These are phyloP conservation scores for Leccinellum luteum DNA, from an alignment of 768 basidiomycete genomes.

Conservation along the genomic window DNA sequence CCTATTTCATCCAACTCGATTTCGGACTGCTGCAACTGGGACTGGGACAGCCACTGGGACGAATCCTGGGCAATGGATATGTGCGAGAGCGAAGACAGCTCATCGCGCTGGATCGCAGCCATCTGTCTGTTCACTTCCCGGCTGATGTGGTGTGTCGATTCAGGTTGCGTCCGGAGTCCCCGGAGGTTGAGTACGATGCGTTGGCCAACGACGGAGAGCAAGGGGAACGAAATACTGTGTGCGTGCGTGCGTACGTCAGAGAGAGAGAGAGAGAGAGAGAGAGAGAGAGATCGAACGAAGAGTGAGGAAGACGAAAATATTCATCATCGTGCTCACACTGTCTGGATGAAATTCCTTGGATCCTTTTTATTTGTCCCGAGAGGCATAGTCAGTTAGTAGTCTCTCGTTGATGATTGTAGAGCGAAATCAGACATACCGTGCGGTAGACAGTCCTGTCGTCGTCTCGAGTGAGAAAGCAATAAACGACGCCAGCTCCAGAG, in stretches of 20 bases:
- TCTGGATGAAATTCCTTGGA: constrained; percentile 11
- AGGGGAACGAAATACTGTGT: constrained; percentile 7
- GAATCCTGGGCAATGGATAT: not conserved
- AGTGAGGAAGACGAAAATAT: not conserved
- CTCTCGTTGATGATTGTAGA: not conserved
- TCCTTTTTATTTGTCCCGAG: constrained; percentile 2
- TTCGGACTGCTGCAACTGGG: not conserved
- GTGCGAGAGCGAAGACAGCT: not conserved
- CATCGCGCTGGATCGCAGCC: not conserved
- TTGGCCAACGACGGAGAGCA: constrained; percentile 18
- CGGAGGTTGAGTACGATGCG: constrained; percentile 25
- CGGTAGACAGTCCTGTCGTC: constrained; percentile 7
- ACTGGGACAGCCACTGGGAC: not conserved
- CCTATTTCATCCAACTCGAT: not conserved
- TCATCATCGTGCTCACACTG: constrained; percentile 6
- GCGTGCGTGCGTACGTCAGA: not conserved
- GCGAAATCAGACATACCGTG: constrained; percentile 3
- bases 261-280: too few species aligned
- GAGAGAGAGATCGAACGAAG: not conserved
- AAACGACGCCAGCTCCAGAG: not conserved
- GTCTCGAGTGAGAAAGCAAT: not conserved
- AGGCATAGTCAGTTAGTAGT: not conserved
- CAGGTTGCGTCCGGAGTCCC: not conserved
- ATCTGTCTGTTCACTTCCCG: constrained; percentile 12
- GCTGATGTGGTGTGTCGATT: constrained; percentile 14